Evolutionary conservation across 1,284 basidiomycete genomes (phyloP).

Genomic region (Sporisorium iseilematis-ciliati): DNA sequence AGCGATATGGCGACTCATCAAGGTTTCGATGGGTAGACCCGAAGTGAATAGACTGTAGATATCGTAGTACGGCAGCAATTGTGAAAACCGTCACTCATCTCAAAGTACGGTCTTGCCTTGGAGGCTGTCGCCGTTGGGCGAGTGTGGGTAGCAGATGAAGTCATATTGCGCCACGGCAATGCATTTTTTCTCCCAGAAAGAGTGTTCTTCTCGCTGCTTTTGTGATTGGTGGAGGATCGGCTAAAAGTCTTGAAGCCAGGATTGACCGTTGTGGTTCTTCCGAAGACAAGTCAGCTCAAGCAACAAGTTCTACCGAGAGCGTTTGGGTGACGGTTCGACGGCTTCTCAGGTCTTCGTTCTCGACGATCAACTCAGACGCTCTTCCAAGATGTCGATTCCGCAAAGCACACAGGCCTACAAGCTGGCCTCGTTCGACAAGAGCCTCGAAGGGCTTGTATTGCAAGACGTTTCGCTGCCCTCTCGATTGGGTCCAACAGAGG

Average conservation of each 20-base stretch:
- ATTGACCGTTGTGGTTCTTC: too few relatives aligned
- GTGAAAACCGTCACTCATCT: too few relatives aligned
- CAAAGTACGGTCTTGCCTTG: too few relatives aligned
- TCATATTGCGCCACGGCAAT: constrained; percentile 4
- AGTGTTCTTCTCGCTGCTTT: too few relatives aligned
- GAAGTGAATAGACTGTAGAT: too few relatives aligned
- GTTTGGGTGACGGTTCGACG: not conserved
- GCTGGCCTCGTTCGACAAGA: constrained; percentile 29
- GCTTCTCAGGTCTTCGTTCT: not conserved
- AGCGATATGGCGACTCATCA: not conserved
- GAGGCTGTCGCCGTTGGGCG: too few relatives aligned
- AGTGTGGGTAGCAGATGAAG: not conserved
- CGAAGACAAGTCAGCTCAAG: not conserved
- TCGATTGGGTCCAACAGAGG: constrained; percentile 14
- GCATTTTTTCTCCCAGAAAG: not conserved
- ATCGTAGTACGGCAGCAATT: too few relatives aligned
- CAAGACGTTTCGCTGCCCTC: constrained; percentile 19
- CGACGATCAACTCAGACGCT: not conserved
- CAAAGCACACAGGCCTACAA: constrained; percentile 28
- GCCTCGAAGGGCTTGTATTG: constrained; percentile 25
- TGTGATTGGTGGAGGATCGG: too few relatives aligned
- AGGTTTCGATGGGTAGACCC: not conserved
- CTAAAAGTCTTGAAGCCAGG: too few relatives aligned
- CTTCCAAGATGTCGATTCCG: constrained; percentile 21
- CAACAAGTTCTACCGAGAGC: too few relatives aligned